phyloP scores from a whole-genome alignment of 768 basidiomycete genomes.

The Coprinopsis strossmayeri region DNA sequence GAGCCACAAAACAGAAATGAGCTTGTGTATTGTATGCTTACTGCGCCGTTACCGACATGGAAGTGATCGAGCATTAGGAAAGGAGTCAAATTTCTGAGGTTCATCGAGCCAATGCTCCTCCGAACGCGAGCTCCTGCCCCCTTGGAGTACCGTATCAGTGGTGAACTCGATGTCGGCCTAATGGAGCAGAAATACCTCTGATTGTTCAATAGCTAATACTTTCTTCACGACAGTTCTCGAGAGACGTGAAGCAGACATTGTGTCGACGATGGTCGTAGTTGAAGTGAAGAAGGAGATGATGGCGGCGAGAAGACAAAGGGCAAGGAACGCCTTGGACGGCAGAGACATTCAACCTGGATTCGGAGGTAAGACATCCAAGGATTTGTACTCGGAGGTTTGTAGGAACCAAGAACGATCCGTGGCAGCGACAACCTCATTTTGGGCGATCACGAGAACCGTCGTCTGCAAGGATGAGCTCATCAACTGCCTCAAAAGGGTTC shows the following conservation, averaged over 20 bases:
- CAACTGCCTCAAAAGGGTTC: no score
- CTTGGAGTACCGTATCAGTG: conserved; percentile 31
- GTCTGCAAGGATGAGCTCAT: no score
- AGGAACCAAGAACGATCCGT: background rate
- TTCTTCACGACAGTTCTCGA: conserved; percentile 72
- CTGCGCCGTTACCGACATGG: conserved; percentile 61
- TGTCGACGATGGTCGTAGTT: background rate
- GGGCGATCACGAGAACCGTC: no score
- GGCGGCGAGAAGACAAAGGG: background rate
- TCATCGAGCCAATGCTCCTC: conserved; percentile 74
- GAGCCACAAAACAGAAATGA: background rate
- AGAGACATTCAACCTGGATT: background rate
- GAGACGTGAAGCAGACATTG: conserved; percentile 26
- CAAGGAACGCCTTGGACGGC: background rate
- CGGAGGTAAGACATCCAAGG: background rate
- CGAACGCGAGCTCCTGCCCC: conserved; percentile 81
- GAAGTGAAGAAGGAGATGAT: background rate
- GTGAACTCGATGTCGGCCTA: conserved; percentile 6
- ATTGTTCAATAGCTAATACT: conserved; percentile 68
- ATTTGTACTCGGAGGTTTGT: background rate
- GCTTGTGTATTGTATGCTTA: conserved; percentile 33
- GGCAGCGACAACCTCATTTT: conserved; percentile 1
- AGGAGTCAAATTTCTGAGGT: conserved; percentile 75
- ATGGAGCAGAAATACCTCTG: conserved; percentile 40
- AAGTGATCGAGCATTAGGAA: conserved; percentile 92